A percentile compares a stretch with the other conserved stretches of the same genome.
These are phyloP conservation scores for Hypoxylon sp. DNA, from an alignment of 2,329 filamentous ascomycete genomes.

Conservation along the genomic window DNA sequence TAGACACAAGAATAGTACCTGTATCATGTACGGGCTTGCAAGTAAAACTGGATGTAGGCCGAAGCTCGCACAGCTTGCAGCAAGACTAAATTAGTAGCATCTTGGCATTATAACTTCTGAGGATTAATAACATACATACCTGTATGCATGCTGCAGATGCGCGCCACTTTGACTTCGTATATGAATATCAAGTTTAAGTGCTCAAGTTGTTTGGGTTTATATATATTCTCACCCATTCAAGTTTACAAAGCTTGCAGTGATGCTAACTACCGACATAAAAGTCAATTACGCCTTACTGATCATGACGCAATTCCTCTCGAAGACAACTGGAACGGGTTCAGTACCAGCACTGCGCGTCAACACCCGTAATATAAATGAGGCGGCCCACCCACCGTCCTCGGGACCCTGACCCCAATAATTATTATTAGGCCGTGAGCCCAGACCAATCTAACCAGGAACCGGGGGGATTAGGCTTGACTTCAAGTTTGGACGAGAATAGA, in stretches of 20 bases:
- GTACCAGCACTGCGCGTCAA: conserved; percentile 27
- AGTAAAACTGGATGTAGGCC: conserved; percentile 32
- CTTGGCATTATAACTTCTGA: conserved; percentile 25
- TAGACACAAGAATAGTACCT: conserved; percentile 24
- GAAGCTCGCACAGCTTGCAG: conserved; percentile 32
- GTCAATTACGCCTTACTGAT: conserved; percentile 9
- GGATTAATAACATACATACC: conserved; percentile 7
- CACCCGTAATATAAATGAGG: conserved; percentile 35
- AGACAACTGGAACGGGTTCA: conserved; percentile 14
- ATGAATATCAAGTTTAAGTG: conserved; percentile 4
- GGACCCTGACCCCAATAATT: conserved; percentile 34
- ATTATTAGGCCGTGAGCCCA: conserved; percentile 32
- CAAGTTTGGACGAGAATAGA: conserved; percentile 9
- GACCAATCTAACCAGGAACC: conserved; percentile 19
- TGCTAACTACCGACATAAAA: not conserved
- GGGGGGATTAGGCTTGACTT: conserved; percentile 1
- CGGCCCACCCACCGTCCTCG: conserved; percentile 32
- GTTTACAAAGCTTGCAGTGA: not conserved
- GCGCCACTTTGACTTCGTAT: not conserved
- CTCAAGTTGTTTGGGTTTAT: not conserved
- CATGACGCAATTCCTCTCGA: conserved; percentile 37
- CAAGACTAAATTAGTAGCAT: conserved; percentile 24
- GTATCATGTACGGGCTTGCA: conserved; percentile 21
- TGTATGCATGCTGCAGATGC: conserved; percentile 3
- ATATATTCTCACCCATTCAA: not conserved